phyloP scores from a whole-genome alignment of 495 filamentous ascomycete species.

The Penicillium ucsense region DNA sequence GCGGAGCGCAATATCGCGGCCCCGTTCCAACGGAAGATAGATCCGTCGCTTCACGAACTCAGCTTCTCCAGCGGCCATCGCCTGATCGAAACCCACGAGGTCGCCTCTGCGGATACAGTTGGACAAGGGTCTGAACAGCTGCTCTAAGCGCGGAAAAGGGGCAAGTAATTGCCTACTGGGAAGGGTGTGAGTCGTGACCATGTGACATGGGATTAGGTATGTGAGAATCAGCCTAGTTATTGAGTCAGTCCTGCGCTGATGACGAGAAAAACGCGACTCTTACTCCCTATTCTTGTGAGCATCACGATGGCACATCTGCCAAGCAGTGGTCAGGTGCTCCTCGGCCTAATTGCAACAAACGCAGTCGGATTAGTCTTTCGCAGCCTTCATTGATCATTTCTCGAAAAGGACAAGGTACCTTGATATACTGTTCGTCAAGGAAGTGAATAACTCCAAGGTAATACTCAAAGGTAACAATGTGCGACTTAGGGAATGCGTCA shows the following conservation, averaged over 20 bases:
- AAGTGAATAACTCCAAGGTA: constrained; percentile 85
- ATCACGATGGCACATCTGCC: constrained; percentile 60
- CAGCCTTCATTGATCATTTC: neutral
- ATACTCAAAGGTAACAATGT: constrained; percentile 94
- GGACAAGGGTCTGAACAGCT: constrained; percentile 67
- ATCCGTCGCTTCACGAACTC: constrained; percentile 93
- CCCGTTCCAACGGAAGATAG: constrained; percentile 86
- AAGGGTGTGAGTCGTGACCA: constrained; percentile 77
- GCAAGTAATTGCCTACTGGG: constrained; percentile 62
- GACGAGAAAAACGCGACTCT: constrained; percentile 5
- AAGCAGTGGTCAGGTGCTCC: constrained; percentile 66
- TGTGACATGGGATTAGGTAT: constrained; percentile 84
- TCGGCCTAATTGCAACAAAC: constrained; percentile 50
- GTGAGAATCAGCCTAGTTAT: constrained; percentile 71
- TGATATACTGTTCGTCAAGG: constrained; percentile 80
- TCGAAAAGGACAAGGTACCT: constrained; percentile 35
- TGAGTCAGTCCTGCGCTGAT: no score
- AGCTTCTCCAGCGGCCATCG: constrained; percentile 67
- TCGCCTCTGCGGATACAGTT: constrained; percentile 72
- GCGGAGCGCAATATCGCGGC: constrained; percentile 79
- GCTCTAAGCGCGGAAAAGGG: constrained; percentile 66
- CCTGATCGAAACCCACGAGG: constrained; percentile 73
- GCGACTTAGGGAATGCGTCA: constrained; percentile 68
- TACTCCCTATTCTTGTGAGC: constrained; percentile 72
- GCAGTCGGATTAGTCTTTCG: neutral